These are phyloP conservation scores for Excoecaria agallocha DNA, from an alignment of 345 rosid genomes.

Conservation along the genomic window DNA sequence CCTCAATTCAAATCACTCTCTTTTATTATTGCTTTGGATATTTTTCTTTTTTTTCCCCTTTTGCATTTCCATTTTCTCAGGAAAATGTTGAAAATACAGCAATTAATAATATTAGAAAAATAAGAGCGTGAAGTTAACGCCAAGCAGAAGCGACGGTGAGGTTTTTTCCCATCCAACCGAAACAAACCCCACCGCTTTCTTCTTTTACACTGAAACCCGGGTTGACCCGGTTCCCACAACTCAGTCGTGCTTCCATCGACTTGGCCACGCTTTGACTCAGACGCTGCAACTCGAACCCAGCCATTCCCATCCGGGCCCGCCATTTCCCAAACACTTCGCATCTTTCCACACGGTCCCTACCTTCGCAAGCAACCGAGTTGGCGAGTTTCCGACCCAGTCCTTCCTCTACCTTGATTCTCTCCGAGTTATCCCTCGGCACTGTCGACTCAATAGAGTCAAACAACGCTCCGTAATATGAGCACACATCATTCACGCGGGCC, in stretches of 20 bases:
- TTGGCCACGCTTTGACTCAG: conserved; percentile 55
- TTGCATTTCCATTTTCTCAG: conserved; percentile 34
- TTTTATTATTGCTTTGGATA: conserved; percentile 34
- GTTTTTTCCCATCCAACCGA: conserved; percentile 85
- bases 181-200: conserved; percentile 74
- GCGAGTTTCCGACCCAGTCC: conserved; percentile 61
- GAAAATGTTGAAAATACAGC: conserved; percentile 36
- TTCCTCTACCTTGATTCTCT: conserved; percentile 56
- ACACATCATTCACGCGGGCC: conserved; percentile 53
- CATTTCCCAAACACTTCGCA: conserved; percentile 96
- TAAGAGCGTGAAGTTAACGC: conserved; percentile 55
- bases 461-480: conserved; percentile 63
- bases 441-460: conserved; percentile 77
- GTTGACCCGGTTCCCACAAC: conserved; percentile 43
- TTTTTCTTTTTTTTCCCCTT: conserved; percentile 19
- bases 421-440: conserved; percentile 35
- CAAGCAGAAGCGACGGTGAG: conserved; percentile 97
- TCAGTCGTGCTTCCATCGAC: conserved; percentile 51
- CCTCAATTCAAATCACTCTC: conserved; percentile 36
- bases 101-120: conserved; percentile 33
- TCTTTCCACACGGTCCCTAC: conserved; percentile 77
- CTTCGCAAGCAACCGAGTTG: conserved; percentile 88
- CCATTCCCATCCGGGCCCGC: conserved; percentile 94
- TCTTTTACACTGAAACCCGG: conserved; percentile 76
- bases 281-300: conserved; percentile 70